These are phyloP conservation scores for Xerocomus cyaneibrunnescens DNA, from an alignment of 1,284 basidiomycete species.

Conservation along the genomic window DNA sequence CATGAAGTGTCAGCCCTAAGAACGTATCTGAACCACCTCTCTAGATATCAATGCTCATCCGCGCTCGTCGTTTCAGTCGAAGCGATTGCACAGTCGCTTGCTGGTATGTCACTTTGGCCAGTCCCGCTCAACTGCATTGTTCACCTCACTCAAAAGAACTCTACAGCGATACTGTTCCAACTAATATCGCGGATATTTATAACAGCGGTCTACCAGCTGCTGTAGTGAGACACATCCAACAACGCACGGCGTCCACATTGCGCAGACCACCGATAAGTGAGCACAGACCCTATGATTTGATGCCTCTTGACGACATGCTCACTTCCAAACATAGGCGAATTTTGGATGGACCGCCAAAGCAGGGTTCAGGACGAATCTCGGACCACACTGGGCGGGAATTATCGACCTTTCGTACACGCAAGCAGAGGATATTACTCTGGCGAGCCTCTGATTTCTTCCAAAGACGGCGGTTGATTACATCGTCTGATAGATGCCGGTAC, in stretches of 20 bases:
- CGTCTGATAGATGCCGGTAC: slow-evolving; percentile 37
- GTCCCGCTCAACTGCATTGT: not conserved
- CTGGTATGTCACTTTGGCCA: slow-evolving; percentile 12
- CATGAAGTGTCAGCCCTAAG: too few relatives aligned
- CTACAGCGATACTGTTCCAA: slow-evolving; percentile 29
- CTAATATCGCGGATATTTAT: slow-evolving; percentile 26
- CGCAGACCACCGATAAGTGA: slow-evolving; percentile 32
- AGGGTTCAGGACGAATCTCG: slow-evolving; percentile 46
- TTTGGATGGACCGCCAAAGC: slow-evolving; percentile 40
- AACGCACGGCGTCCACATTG: slow-evolving; percentile 19
- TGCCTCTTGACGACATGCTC: not conserved
- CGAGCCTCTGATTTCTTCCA: not conserved
- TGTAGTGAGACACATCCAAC: slow-evolving; percentile 16
- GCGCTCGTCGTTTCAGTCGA: slow-evolving; percentile 26
- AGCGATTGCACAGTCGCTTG: slow-evolving; percentile 15
- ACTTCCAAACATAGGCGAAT: slow-evolving; percentile 25
- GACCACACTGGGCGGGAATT: slow-evolving; percentile 39
- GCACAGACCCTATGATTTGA: not conserved
- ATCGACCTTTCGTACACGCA: slow-evolving; percentile 35
- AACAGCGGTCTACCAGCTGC: slow-evolving; percentile 19
- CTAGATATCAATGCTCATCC: slow-evolving; percentile 33
- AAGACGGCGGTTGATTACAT: not conserved
- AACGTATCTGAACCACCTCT: too few relatives aligned
- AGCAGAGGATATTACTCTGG: slow-evolving; percentile 46
- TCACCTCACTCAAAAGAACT: slow-evolving; percentile 8